Evolutionary conservation across 2,329 filamentous ascomycete species (phyloP), one percentile per base, ranked within the genome.

Genomic region (Beauveria brongniartii): DNA sequence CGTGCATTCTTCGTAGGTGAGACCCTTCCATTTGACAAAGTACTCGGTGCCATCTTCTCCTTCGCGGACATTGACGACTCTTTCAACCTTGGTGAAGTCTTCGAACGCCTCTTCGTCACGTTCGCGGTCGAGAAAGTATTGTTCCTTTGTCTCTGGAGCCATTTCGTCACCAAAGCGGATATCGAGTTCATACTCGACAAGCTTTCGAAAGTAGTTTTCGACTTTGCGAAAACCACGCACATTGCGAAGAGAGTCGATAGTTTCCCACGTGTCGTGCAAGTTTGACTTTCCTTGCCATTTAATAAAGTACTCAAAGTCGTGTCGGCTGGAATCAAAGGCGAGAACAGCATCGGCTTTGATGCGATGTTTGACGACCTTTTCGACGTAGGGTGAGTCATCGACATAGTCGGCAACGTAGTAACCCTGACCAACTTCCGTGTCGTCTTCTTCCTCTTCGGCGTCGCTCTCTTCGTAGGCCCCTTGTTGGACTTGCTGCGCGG

Each of bases 201-300:
- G 80, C 72, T 92, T 95, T 68, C 88, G 87, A 74, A 90, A 92
- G 77, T 97, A 99, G 72, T 99, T 99, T 70, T 97, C 94, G 8
- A 99, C 82, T 62, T 92, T 92, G 54, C 92, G 90, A 66, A 88
- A 88, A 63, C 94, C 93, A 64, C 91, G 90, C 70, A 88, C 89
- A n/a, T 86, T 83, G 26, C 85, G 81, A 30, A 97, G 83, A 22
- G 80, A 83, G 60, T 90, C 86, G 62, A 88, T 87, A 0, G 86
- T 87, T 74, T 97, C 92, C 93, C 94, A 99, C 0, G 92, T 96
- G 61, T 95, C 90, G 77, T 99, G 94, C 67, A 96, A 87, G 72
- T 99, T 92, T 12, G 94, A 96, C 74, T 92, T 91, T 66, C 88
- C 91, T 74, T 97, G 91, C 94, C 95, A 99, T 77, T 99, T 99